Base-by-base conservation (phyloP, 495 filamentous ascomycete genomes). In the Parachaetomium inaequale region DNA sequence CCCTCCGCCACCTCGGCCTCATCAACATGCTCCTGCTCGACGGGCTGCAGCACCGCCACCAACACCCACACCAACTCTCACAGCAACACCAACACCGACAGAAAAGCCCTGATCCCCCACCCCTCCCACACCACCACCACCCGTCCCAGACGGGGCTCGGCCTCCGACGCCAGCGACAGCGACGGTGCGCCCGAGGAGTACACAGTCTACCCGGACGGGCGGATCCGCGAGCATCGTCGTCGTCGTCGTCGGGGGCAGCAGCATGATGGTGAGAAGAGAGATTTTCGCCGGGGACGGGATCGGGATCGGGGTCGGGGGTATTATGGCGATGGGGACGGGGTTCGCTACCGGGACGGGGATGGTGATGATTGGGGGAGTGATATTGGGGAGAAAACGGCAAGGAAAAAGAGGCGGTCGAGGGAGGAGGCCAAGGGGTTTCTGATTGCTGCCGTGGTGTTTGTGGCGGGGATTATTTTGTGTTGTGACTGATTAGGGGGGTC, bases 151-250 rank as follows among this genome's bases (percentile, higher is more conserved):
- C 53, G 7, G 7, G 21, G 2, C 10, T 6, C 21, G 19, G 2
- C 14, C 2, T 19, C 17, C 31, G 19, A 17, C n/a, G 21, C 10
- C 45, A 15, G 3, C 34, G 26, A 28, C 46, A 19, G n/a, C 31
- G 49, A 21, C 1, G 21, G 36, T 23, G 49, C 2, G 3, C 38
- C 51, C 4, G 59, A 62, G 29, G 59, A 62, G 31, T 62, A 62
- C 29, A 56, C 52, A 2, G 59, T 62, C 14, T 47, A 55, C 31
- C 59, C 52, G 7, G 59, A 55, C 59, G 59, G 52, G 40, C 31
- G 36, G 23, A 45, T 40, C 25, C 47, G 25, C 7, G 59, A 38
- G 28, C 4, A 60, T 2, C 43, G 19, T 4, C 55, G 15, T 12
- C 25, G 17, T 14, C 45, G 23, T 40, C 38, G 21, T 5, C 19